phyloP scores from a whole-genome alignment of 2,329 filamentous ascomycete genomes.

The Aspergillus phoenicis region DNA sequence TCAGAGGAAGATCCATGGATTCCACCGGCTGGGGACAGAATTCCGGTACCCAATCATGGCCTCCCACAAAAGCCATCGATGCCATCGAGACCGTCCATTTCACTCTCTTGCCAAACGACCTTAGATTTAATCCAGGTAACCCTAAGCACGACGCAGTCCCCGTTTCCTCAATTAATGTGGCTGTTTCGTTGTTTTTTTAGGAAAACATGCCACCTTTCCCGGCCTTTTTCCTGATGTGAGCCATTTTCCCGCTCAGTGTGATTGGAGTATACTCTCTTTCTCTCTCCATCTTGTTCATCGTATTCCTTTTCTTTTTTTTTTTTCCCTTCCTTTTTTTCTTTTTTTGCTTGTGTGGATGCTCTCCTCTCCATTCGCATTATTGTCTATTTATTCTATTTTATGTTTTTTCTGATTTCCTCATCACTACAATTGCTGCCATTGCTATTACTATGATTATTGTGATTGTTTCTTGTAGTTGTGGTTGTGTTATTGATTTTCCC shows the following conservation, averaged over 20 bases:
- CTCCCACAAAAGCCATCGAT: conserved; percentile 5
- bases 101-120: background rate
- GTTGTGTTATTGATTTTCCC: background rate
- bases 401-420: background rate
- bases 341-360: background rate
- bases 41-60: conserved; percentile 12
- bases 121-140: background rate
- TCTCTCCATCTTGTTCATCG: background rate
- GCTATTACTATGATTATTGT: background rate
- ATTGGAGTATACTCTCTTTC: background rate
- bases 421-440: background rate
- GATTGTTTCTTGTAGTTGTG: background rate
- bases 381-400: background rate
- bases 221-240: background rate
- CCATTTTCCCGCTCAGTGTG: background rate
- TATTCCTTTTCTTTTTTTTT: background rate
- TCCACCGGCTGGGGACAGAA: conserved; percentile 6
- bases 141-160: background rate
- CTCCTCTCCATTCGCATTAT: background rate
- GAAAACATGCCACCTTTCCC: conserved; percentile 1
- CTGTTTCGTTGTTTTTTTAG: background rate
- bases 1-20: conserved; percentile 6
- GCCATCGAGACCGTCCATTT: conserved; percentile 4
- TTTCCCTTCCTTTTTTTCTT: background rate
- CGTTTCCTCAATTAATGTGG: background rate